Evolutionary conservation across 805 yeast species (phyloP), one percentile per base, ranked within the genome.

Genomic region (Metschnikowia santaceciliae): DNA sequence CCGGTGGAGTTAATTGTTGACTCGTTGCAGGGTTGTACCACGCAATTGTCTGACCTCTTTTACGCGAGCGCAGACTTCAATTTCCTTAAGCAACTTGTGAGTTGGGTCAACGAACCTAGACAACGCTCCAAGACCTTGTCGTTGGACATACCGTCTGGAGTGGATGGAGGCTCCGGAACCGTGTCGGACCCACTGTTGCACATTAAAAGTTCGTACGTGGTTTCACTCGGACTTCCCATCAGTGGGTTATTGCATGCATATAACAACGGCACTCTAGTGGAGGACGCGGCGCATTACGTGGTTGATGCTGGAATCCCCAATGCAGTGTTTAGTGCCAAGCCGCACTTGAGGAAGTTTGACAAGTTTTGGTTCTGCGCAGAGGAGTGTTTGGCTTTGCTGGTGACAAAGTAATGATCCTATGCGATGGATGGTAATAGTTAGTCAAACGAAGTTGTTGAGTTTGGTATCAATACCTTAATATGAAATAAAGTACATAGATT

Each of bases 11-110:
- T 90, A 53, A 78, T 90, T 8, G 62, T 90, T 17, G 97, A 90
- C 65, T 94, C 90, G 1, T 72, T 90, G 58, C 96, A 88, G 63
- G 97, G 96, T 0, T 85, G 81, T 56, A 94, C 88, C 58, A 79
- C 82, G 22, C 86, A 80, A 49, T 67, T 88, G 47, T 77, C 77
- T 32, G 94, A 87, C 63, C 65, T 84, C 37, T 72, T 42, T 51
- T 71, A 69, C 53, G 62, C 66, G 20, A 66, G 62, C 19, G 56
- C 60, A 48, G 84, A 80, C 47, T 56, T 75, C 19, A 59, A 67
- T 22, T 59, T 60, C 20, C 73, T 79, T 8, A 62, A 64, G 30
- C 68, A 72, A 33, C 65, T 88, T 17, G 78, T 88, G 23, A 65
- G 69, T 4, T 90, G 96, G 96, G 79, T 85, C 51, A 87, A 88